Conservation (phyloP, 495 filamentous ascomycete species). For the Gamarada debralockiae region DNA sequence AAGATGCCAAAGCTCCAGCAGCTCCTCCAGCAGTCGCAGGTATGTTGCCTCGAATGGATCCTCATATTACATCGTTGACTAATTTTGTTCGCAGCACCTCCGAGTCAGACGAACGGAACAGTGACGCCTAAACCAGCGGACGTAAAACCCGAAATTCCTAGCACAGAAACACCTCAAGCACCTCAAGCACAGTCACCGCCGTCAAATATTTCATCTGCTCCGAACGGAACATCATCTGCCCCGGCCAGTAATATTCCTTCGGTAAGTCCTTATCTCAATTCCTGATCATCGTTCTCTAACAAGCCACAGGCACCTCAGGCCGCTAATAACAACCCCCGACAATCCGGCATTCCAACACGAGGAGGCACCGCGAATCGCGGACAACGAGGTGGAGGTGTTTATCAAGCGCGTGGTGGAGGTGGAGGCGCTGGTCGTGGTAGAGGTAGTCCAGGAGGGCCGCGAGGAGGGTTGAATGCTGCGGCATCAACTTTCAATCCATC, state of each 20-base stretch:
- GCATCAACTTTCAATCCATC: slow-evolving; percentile 25
- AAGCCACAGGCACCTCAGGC: slow-evolving; percentile 28
- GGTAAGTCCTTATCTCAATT: slow-evolving; percentile 35
- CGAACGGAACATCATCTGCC: slow-evolving; percentile 10
- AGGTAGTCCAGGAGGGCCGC: slow-evolving; percentile 34
- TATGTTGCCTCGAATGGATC: slow-evolving; percentile 1
- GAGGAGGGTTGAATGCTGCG: slow-evolving; percentile 42
- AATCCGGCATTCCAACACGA: slow-evolving; percentile 40
- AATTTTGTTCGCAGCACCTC: neutral
- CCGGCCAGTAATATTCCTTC: slow-evolving; percentile 43
- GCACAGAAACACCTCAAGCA: neutral
- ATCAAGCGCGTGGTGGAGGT: slow-evolving; percentile 38
- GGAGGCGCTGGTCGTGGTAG: slow-evolving; percentile 36
- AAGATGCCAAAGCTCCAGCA: slow-evolving; percentile 60
- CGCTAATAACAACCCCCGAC: slow-evolving; percentile 27
- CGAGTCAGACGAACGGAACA: slow-evolving; percentile 13
- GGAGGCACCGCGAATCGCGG: slow-evolving; percentile 39
- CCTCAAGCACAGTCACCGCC: slow-evolving; percentile 14
- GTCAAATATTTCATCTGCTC: slow-evolving; percentile 13
- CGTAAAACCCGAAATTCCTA: slow-evolving; percentile 15
- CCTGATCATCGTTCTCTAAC: slow-evolving; percentile 31
- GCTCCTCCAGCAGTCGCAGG: slow-evolving; percentile 20
- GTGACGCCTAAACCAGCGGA: slow-evolving; percentile 12
- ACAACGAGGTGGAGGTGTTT: slow-evolving; percentile 21
- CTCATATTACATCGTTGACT: neutral